Evolutionary conservation across 179 eudicot species (phyloP), one percentile per base, ranked within the genome.

Genomic region (Camellia oleifera): DNA sequence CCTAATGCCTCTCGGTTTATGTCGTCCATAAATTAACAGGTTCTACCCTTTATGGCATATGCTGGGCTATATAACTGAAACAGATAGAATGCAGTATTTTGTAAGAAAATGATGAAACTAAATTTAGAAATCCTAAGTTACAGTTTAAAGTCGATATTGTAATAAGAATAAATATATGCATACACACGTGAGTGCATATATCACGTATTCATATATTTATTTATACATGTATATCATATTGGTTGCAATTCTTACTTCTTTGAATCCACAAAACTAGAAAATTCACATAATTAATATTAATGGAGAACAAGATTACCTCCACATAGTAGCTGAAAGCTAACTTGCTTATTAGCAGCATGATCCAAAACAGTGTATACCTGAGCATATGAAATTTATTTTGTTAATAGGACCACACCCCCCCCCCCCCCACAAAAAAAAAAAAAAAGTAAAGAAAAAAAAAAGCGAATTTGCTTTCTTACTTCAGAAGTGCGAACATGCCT

Each of bases 311-410:
- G 15, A 11, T 77, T 86, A 94, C 99, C 98, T 97, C 98, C 79
- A 97, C 97, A 85, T 90, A 97, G 85, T 88, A 97, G 88, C 98
- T 97, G 89, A 94, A 97, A 78, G 98, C 91, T 52, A 97, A 89
- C 92, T 97, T 97, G 95, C 97, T 83, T 78, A 91, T 82, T 17
- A 97, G 82, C 83, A 97, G 88, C 90, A 90, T 74, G 83, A 94
- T 91, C 99, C 99, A 97, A 84, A 93, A 97, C 48, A 97, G 80
- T 23, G 97, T 89, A 82, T 97, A 97, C 89, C 99, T 97, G 89
- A 79, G 70, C 72, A 81, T 15, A 56, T 9, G 54, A 50, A 72
- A 70, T 57, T 56, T 53, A 78, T 26, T 72, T 54, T 56, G 15
- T 68, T 54, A 23, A 45, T 52, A 6, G 50, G 10, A 17, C 46